Base-by-base conservation (phyloP, 352 stramenopile genomes). In the Phytophthora uliginosa region DNA sequence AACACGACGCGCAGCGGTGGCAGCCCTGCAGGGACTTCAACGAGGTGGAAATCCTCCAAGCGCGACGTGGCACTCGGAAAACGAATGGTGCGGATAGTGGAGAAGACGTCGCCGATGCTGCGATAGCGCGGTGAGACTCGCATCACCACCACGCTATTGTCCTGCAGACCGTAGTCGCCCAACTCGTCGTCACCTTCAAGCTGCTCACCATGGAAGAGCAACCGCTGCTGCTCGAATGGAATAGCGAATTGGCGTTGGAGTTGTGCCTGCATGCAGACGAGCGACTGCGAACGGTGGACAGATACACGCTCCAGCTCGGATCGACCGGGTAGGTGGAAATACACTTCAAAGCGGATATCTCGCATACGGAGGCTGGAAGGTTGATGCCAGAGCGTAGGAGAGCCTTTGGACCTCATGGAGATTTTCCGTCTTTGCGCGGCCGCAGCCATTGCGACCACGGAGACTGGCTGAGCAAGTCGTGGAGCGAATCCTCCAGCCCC, bases 131-230 rank as follows among this genome's bases (percentile, higher is more conserved):
- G 88, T 4, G 73, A 69, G 3, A 80, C 69, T 40, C 71, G 72
- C 28, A 94, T 67, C 9, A 83, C 78, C 45, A 94, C 47, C 3
- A 88, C 74, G 31, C 81, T 89, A 33, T 77, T 73, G 42, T 90
- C 75, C 47, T 88, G 71, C 51, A 94, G 76, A 9, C 81, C 84
- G 66, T 91, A 89, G 53, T 74, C 79, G 6, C 61, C 34, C 20
- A 94, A 68, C 34, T 93, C 85, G 48, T 91, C 83, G 59, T 92
- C 77, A 17, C 84, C 84, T 62, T 92, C 76, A 18, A 94, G 81
- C 24, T 85, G 47, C 17, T 91, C 84, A 15, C 76, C 81, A 4
- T 89, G 78, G 53, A 85, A 80, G 59, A 85, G 88, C 15, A 94
- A 42, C 18, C 62, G 80, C 64, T 93, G 85, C 40, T 93, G 82